phyloP scores from a whole-genome alignment of 192 early-diverging fungal species.

The Mortierella hygrophila region DNA sequence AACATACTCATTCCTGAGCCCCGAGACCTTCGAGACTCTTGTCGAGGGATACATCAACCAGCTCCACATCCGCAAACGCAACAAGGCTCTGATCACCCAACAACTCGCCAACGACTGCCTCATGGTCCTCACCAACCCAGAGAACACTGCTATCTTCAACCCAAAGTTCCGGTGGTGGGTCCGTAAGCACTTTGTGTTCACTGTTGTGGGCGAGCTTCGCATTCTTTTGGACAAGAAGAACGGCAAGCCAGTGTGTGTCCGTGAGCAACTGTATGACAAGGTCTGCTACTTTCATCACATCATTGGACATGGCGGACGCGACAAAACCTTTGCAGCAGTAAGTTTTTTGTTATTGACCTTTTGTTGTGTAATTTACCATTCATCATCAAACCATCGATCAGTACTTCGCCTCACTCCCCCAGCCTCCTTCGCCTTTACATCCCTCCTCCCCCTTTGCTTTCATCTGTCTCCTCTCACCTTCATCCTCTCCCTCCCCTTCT shows the following conservation, averaged over 20 bases:
- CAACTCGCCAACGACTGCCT: conserved; percentile 36
- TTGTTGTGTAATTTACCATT: neutral
- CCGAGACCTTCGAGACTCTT: conserved; percentile 37
- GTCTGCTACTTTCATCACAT: conserved; percentile 35
- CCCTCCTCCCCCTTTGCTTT: neutral
- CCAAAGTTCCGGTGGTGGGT: conserved; percentile 37
- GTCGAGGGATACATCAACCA: conserved; percentile 29
- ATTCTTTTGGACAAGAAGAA: conserved; percentile 38
- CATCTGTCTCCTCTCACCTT: neutral
- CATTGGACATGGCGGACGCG: conserved; percentile 33
- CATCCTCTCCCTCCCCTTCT: neutral
- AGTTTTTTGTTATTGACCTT: neutral
- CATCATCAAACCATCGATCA: neutral
- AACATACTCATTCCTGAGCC: conserved; percentile 52
- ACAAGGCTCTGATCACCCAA: conserved; percentile 38
- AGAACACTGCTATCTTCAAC: conserved; percentile 34
- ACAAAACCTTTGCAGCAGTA: conserved; percentile 39
- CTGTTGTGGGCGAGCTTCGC: conserved; percentile 23
- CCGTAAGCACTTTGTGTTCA: conserved; percentile 34
- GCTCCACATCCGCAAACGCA: conserved; percentile 32
- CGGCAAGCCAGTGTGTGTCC: conserved; percentile 28
- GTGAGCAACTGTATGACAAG: conserved; percentile 34
- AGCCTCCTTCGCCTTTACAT: neutral
- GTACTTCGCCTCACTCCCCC: neutral
- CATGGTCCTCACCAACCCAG: conserved; percentile 32